These are phyloP conservation scores for Lipomyces yarrowii DNA, from an alignment of 1,139 yeast species.

Conservation along the genomic window DNA sequence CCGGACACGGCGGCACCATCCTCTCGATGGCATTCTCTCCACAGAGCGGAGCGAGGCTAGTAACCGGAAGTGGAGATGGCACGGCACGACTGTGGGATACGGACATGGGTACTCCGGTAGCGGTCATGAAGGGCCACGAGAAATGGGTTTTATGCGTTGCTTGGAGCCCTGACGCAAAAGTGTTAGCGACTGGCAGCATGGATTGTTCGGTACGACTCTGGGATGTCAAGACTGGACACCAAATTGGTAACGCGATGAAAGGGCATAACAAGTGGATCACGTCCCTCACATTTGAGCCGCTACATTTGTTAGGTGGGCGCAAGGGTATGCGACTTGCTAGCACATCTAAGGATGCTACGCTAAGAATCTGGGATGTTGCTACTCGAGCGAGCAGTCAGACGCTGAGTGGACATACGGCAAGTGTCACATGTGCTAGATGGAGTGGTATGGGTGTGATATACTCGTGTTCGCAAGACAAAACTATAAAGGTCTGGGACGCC, in stretches of 20 bases:
- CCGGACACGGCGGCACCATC: slow-evolving; percentile 95
- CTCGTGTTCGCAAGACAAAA: slow-evolving; percentile 93
- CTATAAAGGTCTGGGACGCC: slow-evolving; percentile 89
- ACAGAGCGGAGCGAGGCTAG: slow-evolving; percentile 71
- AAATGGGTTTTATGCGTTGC: slow-evolving; percentile 95
- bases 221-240: slow-evolving; percentile 77
- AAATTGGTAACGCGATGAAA: slow-evolving; percentile 68
- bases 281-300: slow-evolving; percentile 91
- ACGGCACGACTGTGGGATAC: slow-evolving; percentile 99
- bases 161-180: slow-evolving; percentile 90
- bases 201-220: slow-evolving; percentile 81
- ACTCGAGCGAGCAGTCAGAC: slow-evolving; percentile 64
- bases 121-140: slow-evolving; percentile 78
- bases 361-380: slow-evolving; percentile 89
- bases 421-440: slow-evolving; percentile 96
- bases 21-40: slow-evolving; percentile 94
- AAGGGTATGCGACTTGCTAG: slow-evolving; percentile 79
- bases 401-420: slow-evolving; percentile 83
- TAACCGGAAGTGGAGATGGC: slow-evolving; percentile 95
- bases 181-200: slow-evolving; percentile 96
- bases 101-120: slow-evolving; percentile 87
- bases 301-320: slow-evolving; percentile 62
- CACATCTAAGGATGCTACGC: slow-evolving; percentile 89
- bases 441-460: slow-evolving; percentile 86
- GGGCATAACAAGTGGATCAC: slow-evolving; percentile 94